Percentiles rank a stretch among this genome's conserved stretches.
phyloP scores from a whole-genome alignment of 208 protist species.

The Trypanosoma boissoni region DNA sequence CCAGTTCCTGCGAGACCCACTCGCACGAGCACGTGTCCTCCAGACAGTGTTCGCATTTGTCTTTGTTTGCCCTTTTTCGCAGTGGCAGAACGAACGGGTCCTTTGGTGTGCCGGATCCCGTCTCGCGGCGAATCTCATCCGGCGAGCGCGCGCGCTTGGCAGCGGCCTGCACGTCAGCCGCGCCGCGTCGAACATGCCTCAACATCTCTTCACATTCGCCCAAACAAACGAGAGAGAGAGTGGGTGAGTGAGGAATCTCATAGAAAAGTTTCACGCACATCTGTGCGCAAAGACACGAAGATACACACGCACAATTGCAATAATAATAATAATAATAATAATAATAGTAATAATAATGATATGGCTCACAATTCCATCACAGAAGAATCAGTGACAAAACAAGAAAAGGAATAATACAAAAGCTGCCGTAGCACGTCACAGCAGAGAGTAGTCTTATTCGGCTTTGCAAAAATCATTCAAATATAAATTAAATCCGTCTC shows the following conservation, averaged over 20 bases:
- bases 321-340: too few species aligned
- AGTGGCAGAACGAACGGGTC: conserved; percentile 55
- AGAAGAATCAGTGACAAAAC: too few species aligned
- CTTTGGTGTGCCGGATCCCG: conserved; percentile 33
- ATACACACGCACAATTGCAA: too few species aligned
- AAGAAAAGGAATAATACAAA: too few species aligned
- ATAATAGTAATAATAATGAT: too few species aligned
- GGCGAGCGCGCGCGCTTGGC: neutral
- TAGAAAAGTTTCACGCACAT: too few species aligned
- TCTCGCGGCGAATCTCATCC: conserved; percentile 9
- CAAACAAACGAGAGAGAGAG: conserved; percentile 7
- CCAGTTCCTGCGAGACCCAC: conserved; percentile 38
- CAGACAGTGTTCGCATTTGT: conserved; percentile 56
- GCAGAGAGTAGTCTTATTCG: too few species aligned
- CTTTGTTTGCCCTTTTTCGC: conserved; percentile 37
- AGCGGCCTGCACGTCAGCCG: neutral
- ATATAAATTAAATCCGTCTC: too few species aligned
- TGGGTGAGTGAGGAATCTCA: conserved; percentile 9
- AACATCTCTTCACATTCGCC: conserved; percentile 39
- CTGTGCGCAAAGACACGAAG: too few species aligned
- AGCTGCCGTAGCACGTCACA: too few species aligned
- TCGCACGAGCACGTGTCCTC: conserved; percentile 41
- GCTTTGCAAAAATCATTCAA: too few species aligned
- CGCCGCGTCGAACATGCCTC: conserved; percentile 29
- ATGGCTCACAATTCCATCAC: too few species aligned